Conservation (phyloP, 169 alveolate genomes). For the Cryptosporidium canis region DNA sequence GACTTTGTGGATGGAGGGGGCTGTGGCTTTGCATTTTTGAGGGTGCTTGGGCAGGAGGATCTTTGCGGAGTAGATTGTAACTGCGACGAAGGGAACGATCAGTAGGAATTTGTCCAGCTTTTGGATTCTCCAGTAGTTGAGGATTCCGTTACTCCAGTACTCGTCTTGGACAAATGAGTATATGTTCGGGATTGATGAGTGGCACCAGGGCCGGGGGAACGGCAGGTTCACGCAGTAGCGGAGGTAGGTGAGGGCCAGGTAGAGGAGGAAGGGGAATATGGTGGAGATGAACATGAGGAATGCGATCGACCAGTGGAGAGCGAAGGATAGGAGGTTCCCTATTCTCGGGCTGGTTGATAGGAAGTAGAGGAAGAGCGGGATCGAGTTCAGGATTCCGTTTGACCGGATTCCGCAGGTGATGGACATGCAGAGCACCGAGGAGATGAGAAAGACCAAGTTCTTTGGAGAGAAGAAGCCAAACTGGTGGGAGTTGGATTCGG, state of each 20-base stretch:
- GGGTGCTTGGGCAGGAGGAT: background rate
- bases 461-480: conserved; percentile 13
- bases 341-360: conserved; percentile 6
- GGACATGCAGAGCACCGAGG: background rate
- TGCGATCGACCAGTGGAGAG: conserved; percentile 29
- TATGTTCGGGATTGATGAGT: conserved; percentile 8
- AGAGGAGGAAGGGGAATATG: conserved; percentile 7
- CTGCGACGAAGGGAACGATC: background rate
- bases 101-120: conserved; percentile 31
- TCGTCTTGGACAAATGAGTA: conserved; percentile 56
- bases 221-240: conserved; percentile 14
- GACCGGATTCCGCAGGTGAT: conserved; percentile 40
- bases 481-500: conserved; percentile 12
- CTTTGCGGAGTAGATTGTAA: background rate
- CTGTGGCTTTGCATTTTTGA: background rate
- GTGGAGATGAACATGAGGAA: background rate
- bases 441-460: background rate
- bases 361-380: conserved; percentile 44
- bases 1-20: background rate
- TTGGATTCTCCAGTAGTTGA: conserved; percentile 57
- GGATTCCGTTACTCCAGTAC: conserved; percentile 28
- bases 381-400: conserved; percentile 44
- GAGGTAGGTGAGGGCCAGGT: background rate
- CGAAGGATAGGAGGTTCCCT: background rate
- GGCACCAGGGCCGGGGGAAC: conserved; percentile 57